Conservation (phyloP, 2,329 filamentous ascomycete species). For the Myriosclerotinia curreyana region DNA sequence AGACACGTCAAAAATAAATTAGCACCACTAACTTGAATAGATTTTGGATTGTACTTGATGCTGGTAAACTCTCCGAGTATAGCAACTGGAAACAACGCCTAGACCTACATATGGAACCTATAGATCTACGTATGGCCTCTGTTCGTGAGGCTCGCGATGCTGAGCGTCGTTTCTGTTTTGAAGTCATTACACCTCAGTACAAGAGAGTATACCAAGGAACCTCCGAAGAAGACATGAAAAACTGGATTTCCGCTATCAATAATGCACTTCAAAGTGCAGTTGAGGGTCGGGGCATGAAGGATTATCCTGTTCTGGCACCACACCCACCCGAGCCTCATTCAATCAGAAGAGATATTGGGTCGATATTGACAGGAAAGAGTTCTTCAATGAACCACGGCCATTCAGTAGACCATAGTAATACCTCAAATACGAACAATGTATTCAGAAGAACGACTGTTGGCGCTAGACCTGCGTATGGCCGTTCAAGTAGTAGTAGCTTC, state of each 20-base stretch:
- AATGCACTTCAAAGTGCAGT: constrained; percentile 96
- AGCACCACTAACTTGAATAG: constrained; percentile 48
- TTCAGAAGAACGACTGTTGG: constrained; percentile 87
- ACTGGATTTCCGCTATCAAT: constrained; percentile 94
- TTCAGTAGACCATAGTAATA: constrained; percentile 44
- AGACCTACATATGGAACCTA: constrained; percentile 96
- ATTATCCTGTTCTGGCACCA: constrained; percentile 46
- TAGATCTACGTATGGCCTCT: constrained; percentile 94
- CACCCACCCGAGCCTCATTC: constrained; percentile 46
- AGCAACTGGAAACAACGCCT: constrained; percentile 99
- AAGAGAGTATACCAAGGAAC: constrained; percentile 97
- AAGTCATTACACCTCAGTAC: constrained; percentile 94
- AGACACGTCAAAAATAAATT: background rate
- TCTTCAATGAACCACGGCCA: constrained; percentile 58
- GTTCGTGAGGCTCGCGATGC: constrained; percentile 93
- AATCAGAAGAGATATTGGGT: constrained; percentile 81
- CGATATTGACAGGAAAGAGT: constrained; percentile 88
- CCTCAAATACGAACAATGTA: constrained; percentile 53
- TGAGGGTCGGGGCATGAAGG: constrained; percentile 67
- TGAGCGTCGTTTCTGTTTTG: constrained; percentile 94
- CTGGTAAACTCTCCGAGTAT: constrained; percentile 95
- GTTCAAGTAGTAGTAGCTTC: constrained; percentile 66
- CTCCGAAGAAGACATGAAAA: constrained; percentile 96
- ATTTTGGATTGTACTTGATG: constrained; percentile 98
- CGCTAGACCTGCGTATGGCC: constrained; percentile 70